phyloP scores from a whole-genome alignment of 2,329 filamentous ascomycete genomes.

The Shiraia bambusicola region DNA sequence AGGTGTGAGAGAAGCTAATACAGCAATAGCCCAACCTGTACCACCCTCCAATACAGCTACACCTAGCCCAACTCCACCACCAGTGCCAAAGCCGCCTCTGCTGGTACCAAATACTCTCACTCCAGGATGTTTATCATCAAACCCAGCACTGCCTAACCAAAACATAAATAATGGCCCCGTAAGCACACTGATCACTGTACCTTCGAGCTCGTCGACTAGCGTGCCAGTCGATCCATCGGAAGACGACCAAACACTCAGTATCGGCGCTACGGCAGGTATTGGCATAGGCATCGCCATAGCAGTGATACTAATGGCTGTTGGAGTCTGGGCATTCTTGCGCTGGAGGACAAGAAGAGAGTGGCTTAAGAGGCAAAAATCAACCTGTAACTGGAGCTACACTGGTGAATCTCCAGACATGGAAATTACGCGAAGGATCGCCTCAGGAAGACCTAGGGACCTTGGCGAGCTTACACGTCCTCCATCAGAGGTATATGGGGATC shows the following conservation, averaged over 20 bases:
- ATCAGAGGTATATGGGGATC: conserved; percentile 8
- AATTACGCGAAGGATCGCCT: conserved; percentile 3
- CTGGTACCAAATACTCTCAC: no score
- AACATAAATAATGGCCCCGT: no score
- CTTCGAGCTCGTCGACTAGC: no score
- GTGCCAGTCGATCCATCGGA: background rate
- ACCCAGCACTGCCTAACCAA: no score
- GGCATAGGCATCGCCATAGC: conserved; percentile 18
- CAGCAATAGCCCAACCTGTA: no score
- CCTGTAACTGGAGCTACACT: background rate
- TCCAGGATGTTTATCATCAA: no score
- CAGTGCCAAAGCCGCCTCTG: no score
- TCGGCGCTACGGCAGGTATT: conserved; percentile 18
- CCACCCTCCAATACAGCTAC: no score
- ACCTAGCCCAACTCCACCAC: no score
- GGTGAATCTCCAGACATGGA: conserved; percentile 17
- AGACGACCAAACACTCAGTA: conserved; percentile 4
- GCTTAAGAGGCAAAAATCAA: conserved; percentile 5
- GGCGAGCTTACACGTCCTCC: conserved; percentile 16
- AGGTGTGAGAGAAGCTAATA: no score
- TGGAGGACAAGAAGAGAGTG: conserved; percentile 6
- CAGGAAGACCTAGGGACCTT: background rate
- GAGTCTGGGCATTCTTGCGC: conserved; percentile 14
- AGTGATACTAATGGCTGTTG: conserved; percentile 12
- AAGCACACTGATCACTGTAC: no score